Conservation (phyloP, 2,329 filamentous ascomycete species). For the Microdochium paspali region DNA sequence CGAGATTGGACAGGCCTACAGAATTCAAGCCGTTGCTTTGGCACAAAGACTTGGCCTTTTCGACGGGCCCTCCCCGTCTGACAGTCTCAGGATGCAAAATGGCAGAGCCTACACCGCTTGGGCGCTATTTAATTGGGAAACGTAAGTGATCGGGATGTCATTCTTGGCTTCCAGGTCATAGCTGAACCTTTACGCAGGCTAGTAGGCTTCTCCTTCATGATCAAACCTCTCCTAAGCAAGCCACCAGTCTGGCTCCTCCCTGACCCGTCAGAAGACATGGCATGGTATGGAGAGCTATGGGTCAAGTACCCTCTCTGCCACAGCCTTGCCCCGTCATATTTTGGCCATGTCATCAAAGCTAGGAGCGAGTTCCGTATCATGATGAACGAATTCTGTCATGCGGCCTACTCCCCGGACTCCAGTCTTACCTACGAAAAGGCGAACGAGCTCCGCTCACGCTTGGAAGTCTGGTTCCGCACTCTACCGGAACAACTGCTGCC, state of each 20-base stretch:
- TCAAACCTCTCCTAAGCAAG: slow-evolving; percentile 15
- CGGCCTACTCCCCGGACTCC: neutral
- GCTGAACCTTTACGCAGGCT: too few relatives aligned
- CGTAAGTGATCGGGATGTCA: too few relatives aligned
- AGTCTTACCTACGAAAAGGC: slow-evolving; percentile 8
- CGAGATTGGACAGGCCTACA: slow-evolving; percentile 24
- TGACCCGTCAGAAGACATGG: slow-evolving; percentile 8
- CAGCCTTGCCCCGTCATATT: slow-evolving; percentile 10
- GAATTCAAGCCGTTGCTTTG: slow-evolving; percentile 19
- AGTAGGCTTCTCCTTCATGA: slow-evolving; percentile 4
- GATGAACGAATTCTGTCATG: slow-evolving; percentile 20
- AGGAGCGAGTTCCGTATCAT: slow-evolving; percentile 19
- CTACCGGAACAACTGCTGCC: slow-evolving; percentile 17
- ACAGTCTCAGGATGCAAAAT: too few relatives aligned
- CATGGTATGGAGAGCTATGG: slow-evolving; percentile 26
- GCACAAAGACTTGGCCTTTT: slow-evolving; percentile 23
- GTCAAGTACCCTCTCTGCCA: slow-evolving; percentile 22
- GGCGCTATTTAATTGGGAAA: too few relatives aligned
- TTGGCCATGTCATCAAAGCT: slow-evolving; percentile 19
- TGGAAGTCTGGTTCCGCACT: slow-evolving; percentile 18
- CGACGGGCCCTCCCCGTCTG: too few relatives aligned
- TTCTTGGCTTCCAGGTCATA: too few relatives aligned
- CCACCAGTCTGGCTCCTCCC: slow-evolving; percentile 21
- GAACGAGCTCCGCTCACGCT: slow-evolving; percentile 7
- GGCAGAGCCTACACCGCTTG: too few relatives aligned